These are phyloP conservation scores for Linum trigynum DNA, from an alignment of 345 rosid species.

Conservation along the genomic window DNA sequence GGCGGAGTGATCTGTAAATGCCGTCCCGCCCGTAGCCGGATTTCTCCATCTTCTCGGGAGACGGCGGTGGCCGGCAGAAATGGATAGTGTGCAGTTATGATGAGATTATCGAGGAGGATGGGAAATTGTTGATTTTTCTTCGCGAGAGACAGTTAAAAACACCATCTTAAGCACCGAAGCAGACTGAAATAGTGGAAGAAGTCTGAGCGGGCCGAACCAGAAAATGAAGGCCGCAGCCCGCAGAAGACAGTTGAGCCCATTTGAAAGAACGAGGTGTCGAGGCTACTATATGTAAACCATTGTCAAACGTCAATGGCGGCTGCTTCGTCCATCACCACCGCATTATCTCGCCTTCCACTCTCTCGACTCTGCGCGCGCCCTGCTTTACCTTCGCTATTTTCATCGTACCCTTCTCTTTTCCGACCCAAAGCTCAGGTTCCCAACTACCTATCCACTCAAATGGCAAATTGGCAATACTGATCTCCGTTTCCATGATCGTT, in stretches of 20 bases:
- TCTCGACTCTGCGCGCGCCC: background rate
- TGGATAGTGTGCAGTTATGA: background rate
- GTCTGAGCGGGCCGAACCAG: too few relatives aligned
- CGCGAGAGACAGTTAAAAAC: too few relatives aligned
- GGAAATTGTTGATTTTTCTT: too few relatives aligned
- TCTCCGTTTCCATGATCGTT: background rate
- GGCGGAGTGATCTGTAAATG: constrained; percentile 66
- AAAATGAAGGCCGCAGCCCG: too few relatives aligned
- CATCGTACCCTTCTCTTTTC: constrained; percentile 1
- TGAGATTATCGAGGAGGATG: too few relatives aligned
- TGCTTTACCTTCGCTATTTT: background rate
- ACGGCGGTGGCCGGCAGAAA: background rate
- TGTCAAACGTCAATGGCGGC: constrained; percentile 1
- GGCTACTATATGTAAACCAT: background rate
- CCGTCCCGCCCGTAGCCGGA: constrained; percentile 86
- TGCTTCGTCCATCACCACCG: background rate
- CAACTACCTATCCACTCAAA: background rate
- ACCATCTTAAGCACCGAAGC: too few relatives aligned
- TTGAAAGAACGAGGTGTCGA: too few relatives aligned
- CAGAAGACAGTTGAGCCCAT: too few relatives aligned
- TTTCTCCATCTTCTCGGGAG: constrained; percentile 41
- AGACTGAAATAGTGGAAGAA: too few relatives aligned
- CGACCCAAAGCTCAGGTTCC: constrained; percentile 1
- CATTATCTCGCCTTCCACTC: constrained; percentile 11
- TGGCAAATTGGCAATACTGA: background rate